Evolutionary conservation across 1,284 basidiomycete genomes (phyloP), one percentile per base, ranked within the genome.

Genomic region (Ustilago vetiveriae): DNA sequence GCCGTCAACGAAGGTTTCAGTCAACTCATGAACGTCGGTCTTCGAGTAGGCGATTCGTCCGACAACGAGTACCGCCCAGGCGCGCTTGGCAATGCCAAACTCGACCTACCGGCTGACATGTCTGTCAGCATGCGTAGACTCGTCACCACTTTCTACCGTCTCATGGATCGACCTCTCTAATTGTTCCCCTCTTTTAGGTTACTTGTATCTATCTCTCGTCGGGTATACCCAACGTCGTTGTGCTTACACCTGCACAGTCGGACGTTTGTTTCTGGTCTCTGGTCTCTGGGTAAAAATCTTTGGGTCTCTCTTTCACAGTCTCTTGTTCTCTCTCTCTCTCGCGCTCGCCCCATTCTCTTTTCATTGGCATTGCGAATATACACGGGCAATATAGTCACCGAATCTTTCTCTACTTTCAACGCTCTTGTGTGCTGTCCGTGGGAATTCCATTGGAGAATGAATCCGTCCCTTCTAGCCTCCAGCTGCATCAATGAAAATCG

Each of bases 1-100:
- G 38, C 48, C 13, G 43, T 57, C 33, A 53, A 47, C 26, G 49
- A 68, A 9, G 66, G 66, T 14, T 69, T 69, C 44, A 64, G 47
- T 21, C 59, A 69, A 44, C 52, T 69, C 39, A 63, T 64, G 59
- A 69, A 69, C 27, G 59, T 69, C 11, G 66, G 66, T 23, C 48
- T 69, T 5, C 44, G 55, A 2, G 55, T 64, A 2, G 66, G 59
- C 1, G 66, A 64, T 19, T 26, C 52, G 6, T 44, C 46, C 8
- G 66, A 69, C 32, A 21, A 32, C 66, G 66, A 69, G 23, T 59
- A 63, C 24, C 30, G 66, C 4, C 58, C 66, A 0, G 66, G 64
- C n/a, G 59, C 54, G 6, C 21, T 43, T 7, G 66, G 66, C 1
- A 63, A 51, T 26, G 59, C 55, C 23, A 63, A 59, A 32, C 47